Base-by-base conservation (phyloP, 495 filamentous ascomycete genomes). In the Xylaria castorea region DNA sequence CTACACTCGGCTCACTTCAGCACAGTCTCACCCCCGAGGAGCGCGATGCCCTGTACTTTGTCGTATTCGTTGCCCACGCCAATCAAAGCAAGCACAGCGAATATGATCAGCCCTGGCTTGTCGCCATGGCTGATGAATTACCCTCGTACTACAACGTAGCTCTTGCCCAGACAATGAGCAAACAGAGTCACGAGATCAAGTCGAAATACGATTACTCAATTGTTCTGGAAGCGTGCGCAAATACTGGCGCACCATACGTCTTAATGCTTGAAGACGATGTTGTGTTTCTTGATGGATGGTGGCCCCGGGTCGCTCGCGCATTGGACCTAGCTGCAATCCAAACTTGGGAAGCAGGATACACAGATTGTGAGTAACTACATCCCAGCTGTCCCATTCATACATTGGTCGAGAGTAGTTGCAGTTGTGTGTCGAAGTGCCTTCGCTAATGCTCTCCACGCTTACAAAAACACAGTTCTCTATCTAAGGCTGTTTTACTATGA, bases 401-500 rank as follows among this genome's bases (percentile, higher is more conserved):
- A n/a, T 40, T 8, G 9, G 7, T 40, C 38, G 38, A 40, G 38
- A 12, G 8, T 12, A 12, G 38, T 12, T 12, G 12, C 38, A 40
- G 0, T 40, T 40, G 38, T 11, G 34, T n/a, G 4, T 40, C 48
- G 4, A 12, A 9, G 5, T 5, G 3, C 3, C n/a, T 32, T 36
- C 46, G 63, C 40, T 30, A 5, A 5, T 57, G 12, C 32, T 30
- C 16, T 16, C 1, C 18, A 18, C 12, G 22, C 51, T 61, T 72
- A 67, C 3, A 30, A 0, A 22, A 55, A 25, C 7, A 68, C 36
- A 78, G 81, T 80, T 22, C 76, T 90, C 5, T 89, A 88, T 68
- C 78, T 90, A 42, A 84, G 87, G 9, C 75, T 90, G 16, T 90
- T 90, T 78, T 88, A 87, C 71, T 87, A 86, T 20, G 87, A 87